Conservation (phyloP, 73 alveolate species). For the Tetrahymena elliotti region DNA sequence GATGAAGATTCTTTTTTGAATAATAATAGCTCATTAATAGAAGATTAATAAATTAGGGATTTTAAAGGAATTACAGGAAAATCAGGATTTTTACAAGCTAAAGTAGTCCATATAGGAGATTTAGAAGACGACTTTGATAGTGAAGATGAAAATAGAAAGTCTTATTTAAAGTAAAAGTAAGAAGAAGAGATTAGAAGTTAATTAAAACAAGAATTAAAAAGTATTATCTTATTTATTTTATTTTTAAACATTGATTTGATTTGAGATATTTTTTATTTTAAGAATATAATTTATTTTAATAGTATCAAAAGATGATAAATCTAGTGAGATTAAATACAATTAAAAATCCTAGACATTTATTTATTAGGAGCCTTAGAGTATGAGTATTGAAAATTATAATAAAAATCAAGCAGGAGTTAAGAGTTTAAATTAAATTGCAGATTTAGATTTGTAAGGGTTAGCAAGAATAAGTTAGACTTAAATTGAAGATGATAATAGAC, state of each 20-base stretch:
- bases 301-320: neutral
- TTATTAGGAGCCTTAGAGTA: neutral
- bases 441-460: neutral
- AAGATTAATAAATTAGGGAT: neutral
- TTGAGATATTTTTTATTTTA: too few relatives aligned
- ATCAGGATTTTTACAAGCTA: neutral
- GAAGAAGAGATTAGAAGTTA: neutral
- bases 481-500: neutral
- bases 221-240: neutral
- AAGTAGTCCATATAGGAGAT: neutral
- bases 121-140: neutral
- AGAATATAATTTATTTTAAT: too few relatives aligned
- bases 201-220: neutral
- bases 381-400: neutral
- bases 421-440: neutral
- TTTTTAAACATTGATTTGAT: too few relatives aligned
- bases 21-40: neutral
- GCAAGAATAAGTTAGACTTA: neutral
- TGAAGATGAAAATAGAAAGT: neutral
- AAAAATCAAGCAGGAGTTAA: neutral
- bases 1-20: neutral
- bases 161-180: neutral
- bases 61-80: neutral
- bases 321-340: too few relatives aligned
- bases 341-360: neutral